These are phyloP conservation scores for Cutaneotrichosporon daszewskae DNA, from an alignment of 1,284 basidiomycete species.

Conservation along the genomic window DNA sequence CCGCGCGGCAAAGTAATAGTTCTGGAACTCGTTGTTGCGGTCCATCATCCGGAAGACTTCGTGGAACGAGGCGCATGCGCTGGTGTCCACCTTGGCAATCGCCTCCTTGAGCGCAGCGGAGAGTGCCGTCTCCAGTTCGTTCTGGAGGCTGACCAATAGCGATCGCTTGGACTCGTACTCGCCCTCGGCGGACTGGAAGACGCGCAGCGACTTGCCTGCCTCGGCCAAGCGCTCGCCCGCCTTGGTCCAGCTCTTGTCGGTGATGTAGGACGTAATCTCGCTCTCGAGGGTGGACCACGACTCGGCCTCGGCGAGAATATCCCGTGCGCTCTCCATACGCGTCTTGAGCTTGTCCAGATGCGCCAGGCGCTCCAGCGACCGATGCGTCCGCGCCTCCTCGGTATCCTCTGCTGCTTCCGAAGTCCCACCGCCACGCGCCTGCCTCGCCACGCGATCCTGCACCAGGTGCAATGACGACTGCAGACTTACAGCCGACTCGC, in stretches of 20 bases:
- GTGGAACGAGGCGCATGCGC: conserved; percentile 54
- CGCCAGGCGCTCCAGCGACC: conserved; percentile 61
- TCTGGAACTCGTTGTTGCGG: conserved; percentile 79
- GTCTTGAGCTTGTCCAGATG: conserved; percentile 74
- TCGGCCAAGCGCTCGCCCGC: conserved; percentile 83
- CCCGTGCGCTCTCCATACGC: conserved; percentile 77
- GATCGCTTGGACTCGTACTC: conserved; percentile 78
- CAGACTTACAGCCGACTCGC: conserved; percentile 74
- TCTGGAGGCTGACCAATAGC: conserved; percentile 82
- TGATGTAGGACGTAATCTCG: conserved; percentile 74
- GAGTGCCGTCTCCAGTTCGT: conserved; percentile 83
- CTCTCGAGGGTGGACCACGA: conserved; percentile 89
- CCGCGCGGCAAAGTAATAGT: conserved; percentile 84
- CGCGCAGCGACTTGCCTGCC: conserved; percentile 75
- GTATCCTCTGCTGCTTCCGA: conserved; percentile 3
- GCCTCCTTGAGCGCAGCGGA: conserved; percentile 78
- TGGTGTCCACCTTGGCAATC: conserved; percentile 66
- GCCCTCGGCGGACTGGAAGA: conserved; percentile 75
- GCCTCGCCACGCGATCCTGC: conserved; percentile 49
- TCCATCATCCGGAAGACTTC: conserved; percentile 83
- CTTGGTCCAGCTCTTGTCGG: conserved; percentile 61
- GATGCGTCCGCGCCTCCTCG: conserved; percentile 29
- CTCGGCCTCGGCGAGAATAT: conserved; percentile 82
- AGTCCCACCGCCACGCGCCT: conserved; percentile 13
- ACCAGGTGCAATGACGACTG: conserved; percentile 60